Conservation (phyloP, 768 basidiomycete genomes). For the Termitomyces sp. region DNA sequence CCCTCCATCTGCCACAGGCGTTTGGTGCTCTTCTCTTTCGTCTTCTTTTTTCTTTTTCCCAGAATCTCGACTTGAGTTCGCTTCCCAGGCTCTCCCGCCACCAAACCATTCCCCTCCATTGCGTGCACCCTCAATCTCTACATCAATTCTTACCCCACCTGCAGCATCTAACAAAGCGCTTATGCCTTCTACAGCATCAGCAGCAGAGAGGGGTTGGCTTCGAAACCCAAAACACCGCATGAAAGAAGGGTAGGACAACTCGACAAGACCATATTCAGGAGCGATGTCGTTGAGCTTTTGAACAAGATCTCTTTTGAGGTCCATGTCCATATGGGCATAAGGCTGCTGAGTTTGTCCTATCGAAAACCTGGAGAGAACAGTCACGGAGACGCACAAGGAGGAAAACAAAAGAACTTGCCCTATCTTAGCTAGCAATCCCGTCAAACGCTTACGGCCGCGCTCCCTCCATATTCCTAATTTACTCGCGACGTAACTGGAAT, state of each 20-base stretch:
- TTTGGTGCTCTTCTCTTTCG: slow-evolving; percentile 8
- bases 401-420: slow-evolving; percentile 53
- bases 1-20: slow-evolving; percentile 7
- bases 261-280: slow-evolving; percentile 92
- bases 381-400: neutral
- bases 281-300: slow-evolving; percentile 84
- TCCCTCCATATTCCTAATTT: slow-evolving; percentile 98
- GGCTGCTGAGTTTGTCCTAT: slow-evolving; percentile 91
- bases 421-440: slow-evolving; percentile 96
- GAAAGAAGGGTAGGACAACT: slow-evolving; percentile 92
- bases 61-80: slow-evolving; percentile 29
- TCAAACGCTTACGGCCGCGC: slow-evolving; percentile 80
- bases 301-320: slow-evolving; percentile 76
- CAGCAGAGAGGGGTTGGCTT: slow-evolving; percentile 81
- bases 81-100: slow-evolving; percentile 73
- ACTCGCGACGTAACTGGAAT: slow-evolving; percentile 93
- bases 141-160: slow-evolving; percentile 82
- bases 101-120: slow-evolving; percentile 98
- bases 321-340: slow-evolving; percentile 94
- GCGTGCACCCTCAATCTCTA: slow-evolving; percentile 82
- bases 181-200: slow-evolving; percentile 90
- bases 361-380: slow-evolving; percentile 64
- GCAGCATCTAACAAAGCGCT: slow-evolving; percentile 87
- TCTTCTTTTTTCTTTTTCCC: slow-evolving; percentile 18
- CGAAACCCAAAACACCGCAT: slow-evolving; percentile 88